Percentiles rank a stretch among this genome's conserved stretches.
phyloP scores from a whole-genome alignment of 108 stramenopile genomes.

The Craspedostauros australis region DNA sequence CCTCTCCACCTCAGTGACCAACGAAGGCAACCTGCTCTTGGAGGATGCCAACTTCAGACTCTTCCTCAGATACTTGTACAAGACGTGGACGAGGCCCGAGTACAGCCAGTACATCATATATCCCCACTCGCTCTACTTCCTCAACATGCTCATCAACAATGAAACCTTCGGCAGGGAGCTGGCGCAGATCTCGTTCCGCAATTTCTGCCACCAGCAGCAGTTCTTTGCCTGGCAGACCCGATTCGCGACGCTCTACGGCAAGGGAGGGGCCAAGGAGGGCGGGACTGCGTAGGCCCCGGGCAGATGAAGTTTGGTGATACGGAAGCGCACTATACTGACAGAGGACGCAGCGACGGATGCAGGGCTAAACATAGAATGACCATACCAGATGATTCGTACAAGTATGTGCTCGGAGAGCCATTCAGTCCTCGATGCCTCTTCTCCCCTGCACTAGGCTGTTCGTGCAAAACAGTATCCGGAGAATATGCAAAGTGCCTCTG shows the following conservation, averaged over 20 bases:
- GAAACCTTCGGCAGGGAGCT: constrained; percentile 58
- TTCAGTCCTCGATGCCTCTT: too few relatives aligned
- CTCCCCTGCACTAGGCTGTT: too few relatives aligned
- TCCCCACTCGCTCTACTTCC: constrained; percentile 79
- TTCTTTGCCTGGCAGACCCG: constrained; percentile 82
- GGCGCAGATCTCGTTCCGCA: constrained; percentile 68
- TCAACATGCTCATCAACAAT: constrained; percentile 65
- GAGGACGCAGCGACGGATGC: too few relatives aligned
- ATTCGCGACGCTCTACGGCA: constrained; percentile 59
- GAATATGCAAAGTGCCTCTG: too few relatives aligned
- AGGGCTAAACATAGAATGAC: too few relatives aligned
- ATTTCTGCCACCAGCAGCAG: constrained; percentile 84
- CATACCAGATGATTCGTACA: too few relatives aligned
- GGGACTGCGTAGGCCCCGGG: too few relatives aligned
- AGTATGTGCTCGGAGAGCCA: too few relatives aligned
- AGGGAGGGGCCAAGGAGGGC: constrained; percentile 21
- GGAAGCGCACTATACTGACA: too few relatives aligned
- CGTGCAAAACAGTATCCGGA: too few relatives aligned
- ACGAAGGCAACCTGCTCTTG: constrained; percentile 31
- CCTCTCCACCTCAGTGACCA: constrained; percentile 52
- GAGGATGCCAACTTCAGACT: constrained; percentile 62
- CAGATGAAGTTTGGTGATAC: too few relatives aligned
- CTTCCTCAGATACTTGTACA: constrained; percentile 53
- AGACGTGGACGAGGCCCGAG: constrained; percentile 67
- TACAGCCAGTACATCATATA: constrained; percentile 69